These are phyloP conservation scores for Ophiocordyceps sinensis DNA, from an alignment of 2,329 filamentous ascomycete species.

Conservation along the genomic window DNA sequence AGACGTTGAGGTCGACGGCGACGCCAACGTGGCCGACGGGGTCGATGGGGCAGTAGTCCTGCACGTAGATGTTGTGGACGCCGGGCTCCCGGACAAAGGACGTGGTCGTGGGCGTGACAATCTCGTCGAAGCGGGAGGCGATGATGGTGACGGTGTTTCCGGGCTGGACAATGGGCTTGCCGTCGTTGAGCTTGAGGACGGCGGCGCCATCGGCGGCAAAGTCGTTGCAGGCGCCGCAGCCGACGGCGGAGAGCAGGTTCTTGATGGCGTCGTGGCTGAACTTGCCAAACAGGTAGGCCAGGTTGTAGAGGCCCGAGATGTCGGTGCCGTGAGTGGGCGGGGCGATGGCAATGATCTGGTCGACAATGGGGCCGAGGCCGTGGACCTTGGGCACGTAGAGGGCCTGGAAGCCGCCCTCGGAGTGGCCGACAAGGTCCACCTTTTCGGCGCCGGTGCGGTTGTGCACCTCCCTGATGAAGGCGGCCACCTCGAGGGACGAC, in stretches of 20 bases:
- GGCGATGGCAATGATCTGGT: conserved; percentile 7
- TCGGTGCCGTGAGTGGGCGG: conserved; percentile 10
- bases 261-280: not conserved
- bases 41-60: conserved; percentile 6
- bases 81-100: conserved; percentile 6
- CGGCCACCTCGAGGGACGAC: conserved; percentile 7
- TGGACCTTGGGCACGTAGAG: conserved; percentile 8
- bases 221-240: conserved; percentile 6
- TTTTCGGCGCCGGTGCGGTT: conserved; percentile 6
- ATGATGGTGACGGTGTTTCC: conserved; percentile 6
- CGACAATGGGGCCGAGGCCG: conserved; percentile 4
- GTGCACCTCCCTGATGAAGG: conserved; percentile 6
- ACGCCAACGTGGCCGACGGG: conserved; percentile 5
- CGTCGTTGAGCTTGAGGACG: conserved; percentile 4
- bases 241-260: not conserved
- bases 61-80: conserved; percentile 6
- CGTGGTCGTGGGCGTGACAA: conserved; percentile 4
- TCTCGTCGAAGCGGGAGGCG: conserved; percentile 3
- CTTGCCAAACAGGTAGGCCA: conserved; percentile 2
- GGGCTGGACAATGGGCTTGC: conserved; percentile 5
- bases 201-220: conserved; percentile 2
- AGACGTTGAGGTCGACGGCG: conserved; percentile 5
- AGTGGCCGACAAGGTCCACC: conserved; percentile 10
- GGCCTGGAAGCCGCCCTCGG: conserved; percentile 9
- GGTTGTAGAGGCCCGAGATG: conserved; percentile 5